Conservation (phyloP, 352 stramenopile species). For the Globisporangium viniferum region DNA sequence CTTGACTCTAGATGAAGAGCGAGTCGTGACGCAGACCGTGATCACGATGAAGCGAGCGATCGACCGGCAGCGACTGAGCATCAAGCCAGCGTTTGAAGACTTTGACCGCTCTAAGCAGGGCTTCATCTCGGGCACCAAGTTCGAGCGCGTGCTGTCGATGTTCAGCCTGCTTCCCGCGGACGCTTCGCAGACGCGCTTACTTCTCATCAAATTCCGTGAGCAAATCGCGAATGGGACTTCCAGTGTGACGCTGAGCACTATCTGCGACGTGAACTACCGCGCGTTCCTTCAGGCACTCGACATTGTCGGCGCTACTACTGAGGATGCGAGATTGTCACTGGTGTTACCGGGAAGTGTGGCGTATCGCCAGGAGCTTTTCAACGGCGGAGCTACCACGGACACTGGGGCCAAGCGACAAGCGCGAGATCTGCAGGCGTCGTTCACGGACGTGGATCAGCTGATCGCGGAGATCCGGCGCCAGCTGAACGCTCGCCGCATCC, state of each 20-base stretch:
- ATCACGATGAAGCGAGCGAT: slow-evolving; percentile 53
- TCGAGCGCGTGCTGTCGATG: slow-evolving; percentile 81
- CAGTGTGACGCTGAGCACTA: slow-evolving; percentile 53
- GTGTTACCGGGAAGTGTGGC: slow-evolving; percentile 52
- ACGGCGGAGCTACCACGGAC: slow-evolving; percentile 23
- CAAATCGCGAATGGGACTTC: slow-evolving; percentile 34
- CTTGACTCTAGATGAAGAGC: slow-evolving; percentile 46
- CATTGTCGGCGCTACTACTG: slow-evolving; percentile 26
- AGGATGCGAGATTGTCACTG: slow-evolving; percentile 20
- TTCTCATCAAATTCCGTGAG: slow-evolving; percentile 80
- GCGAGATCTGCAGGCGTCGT: slow-evolving; percentile 23
- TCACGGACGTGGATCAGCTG: slow-evolving; percentile 39
- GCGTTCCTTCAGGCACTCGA: slow-evolving; percentile 71
- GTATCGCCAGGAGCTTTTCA: slow-evolving; percentile 62
- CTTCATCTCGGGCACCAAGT: slow-evolving; percentile 74
- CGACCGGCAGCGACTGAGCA: slow-evolving; percentile 64
- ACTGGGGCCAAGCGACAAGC: slow-evolving; percentile 22
- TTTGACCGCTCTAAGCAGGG: slow-evolving; percentile 79
- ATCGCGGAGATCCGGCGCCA: slow-evolving; percentile 63
- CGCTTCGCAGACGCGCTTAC: slow-evolving; percentile 35
- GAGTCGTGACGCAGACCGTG: slow-evolving; percentile 42
- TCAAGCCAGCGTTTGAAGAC: slow-evolving; percentile 82
- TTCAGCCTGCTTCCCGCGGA: slow-evolving; percentile 57
- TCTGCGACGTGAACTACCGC: slow-evolving; percentile 83
- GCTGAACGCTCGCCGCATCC: slow-evolving; percentile 58